A percentile compares a stretch with the other conserved stretches of the same genome.
Evolutionary conservation across 1,284 basidiomycete species (phyloP).

Genomic region (Tausonia pullulans): DNA sequence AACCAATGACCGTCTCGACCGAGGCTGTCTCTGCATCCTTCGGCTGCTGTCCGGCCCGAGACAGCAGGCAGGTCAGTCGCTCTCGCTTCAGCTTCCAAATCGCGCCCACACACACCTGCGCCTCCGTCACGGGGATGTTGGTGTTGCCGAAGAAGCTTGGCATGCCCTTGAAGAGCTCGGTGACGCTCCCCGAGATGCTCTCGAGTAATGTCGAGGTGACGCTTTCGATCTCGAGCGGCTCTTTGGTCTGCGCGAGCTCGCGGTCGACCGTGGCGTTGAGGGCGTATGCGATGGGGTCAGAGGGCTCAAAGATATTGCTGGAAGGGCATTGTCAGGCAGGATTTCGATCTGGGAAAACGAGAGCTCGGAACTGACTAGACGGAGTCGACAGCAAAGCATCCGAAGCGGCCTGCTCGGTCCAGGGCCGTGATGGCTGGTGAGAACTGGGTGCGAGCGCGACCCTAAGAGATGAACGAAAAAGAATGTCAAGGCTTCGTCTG

Average conservation of each 20-base stretch:
- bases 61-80: no score
- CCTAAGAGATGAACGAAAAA: conserved; percentile 20
- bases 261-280: conserved; percentile 32
- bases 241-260: conserved; percentile 31
- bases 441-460: conserved; percentile 38
- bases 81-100: background rate
- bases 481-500: no score
- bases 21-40: conserved; percentile 27
- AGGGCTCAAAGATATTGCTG: conserved; percentile 41
- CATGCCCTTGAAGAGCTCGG: conserved; percentile 25
- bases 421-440: conserved; percentile 40
- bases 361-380: conserved; percentile 15
- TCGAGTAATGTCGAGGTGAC: conserved; percentile 36
- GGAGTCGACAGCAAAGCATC: conserved; percentile 42
- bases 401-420: conserved; percentile 39
- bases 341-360: no score
- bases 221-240: conserved; percentile 37
- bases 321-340: no score
- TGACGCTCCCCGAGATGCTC: conserved; percentile 25
- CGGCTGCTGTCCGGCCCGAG: background rate
- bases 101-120: background rate
- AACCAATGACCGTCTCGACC: conserved; percentile 27
- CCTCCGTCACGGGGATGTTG: no score
- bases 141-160: conserved; percentile 4
- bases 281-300: conserved; percentile 37